Evolutionary conservation across 257 asterid species (phyloP).

Genomic region (Solanum phureja): DNA sequence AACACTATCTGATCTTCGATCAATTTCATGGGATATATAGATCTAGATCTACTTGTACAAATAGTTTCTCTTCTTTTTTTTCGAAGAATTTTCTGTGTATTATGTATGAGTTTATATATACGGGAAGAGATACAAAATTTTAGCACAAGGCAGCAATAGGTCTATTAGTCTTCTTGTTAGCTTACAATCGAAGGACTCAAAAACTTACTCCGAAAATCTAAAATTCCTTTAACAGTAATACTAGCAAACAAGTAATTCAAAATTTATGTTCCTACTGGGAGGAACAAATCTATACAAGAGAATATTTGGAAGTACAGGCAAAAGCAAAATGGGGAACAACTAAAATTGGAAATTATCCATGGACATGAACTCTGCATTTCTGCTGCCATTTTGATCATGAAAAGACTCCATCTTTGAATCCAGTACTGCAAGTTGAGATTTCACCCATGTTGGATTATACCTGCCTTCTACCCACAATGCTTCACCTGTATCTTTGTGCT

Average conservation of each 20-base stretch:
- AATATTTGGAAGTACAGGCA: neutral
- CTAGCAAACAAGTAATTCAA: neutral
- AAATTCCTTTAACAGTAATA: neutral
- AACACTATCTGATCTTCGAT: neutral
- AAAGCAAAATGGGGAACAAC: conserved; percentile 2
- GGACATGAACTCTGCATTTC: conserved; percentile 35
- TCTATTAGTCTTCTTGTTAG: neutral
- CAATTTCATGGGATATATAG: neutral
- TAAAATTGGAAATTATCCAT: conserved; percentile 48
- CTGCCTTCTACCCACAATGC: conserved; percentile 90
- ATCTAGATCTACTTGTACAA: neutral
- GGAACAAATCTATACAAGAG: conserved; percentile 6
- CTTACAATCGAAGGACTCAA: neutral
- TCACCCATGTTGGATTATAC: conserved; percentile 85
- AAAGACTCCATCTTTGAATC: conserved; percentile 70
- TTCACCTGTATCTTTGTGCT: conserved; percentile 95
- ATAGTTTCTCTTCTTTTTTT: neutral
- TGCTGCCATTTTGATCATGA: conserved; percentile 47
- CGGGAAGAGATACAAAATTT: neutral
- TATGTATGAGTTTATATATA: neutral
- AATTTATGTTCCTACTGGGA: neutral
- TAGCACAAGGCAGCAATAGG: neutral
- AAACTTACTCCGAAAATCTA: neutral
- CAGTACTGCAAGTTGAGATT: conserved; percentile 74
- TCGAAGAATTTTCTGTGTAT: neutral